Percentiles rank a stretch among this genome's conserved stretches.
Conservation (phyloP, 2,329 filamentous ascomycete genomes). For the Curvularia sp. region DNA sequence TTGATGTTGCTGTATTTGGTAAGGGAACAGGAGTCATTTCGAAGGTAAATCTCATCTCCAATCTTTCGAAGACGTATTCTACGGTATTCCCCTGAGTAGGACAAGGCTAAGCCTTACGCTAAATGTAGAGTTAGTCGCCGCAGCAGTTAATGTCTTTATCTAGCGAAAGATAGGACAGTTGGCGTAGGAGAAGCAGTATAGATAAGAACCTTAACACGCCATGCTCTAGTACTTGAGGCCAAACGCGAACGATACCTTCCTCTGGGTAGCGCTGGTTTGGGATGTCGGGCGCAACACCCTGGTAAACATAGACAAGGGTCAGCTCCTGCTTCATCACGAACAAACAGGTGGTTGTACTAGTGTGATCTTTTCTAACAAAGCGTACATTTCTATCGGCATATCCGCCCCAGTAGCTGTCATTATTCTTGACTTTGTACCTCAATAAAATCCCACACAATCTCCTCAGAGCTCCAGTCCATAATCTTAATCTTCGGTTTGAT, state of each 20-base stretch:
- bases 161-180: no score
- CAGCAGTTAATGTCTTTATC: no score
- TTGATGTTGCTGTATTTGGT: background rate
- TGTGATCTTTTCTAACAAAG: background rate
- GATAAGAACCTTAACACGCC: no score
- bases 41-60: background rate
- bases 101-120: no score
- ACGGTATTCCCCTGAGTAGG: background rate
- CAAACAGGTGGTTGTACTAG: background rate
- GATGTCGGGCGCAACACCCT: no score
- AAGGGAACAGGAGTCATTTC: background rate
- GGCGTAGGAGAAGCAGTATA: no score
- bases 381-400: background rate
- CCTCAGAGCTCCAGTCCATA: slow-evolving; percentile 8
- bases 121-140: no score
- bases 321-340: no score
- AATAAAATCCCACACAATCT: slow-evolving; percentile 16
- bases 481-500: slow-evolving; percentile 9
- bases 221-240: no score
- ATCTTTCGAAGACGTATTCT: background rate
- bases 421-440: slow-evolving; percentile 10
- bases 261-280: no score
- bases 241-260: no score
- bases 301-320: no score
- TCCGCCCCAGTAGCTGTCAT: background rate